Conservation (phyloP, 148 eudicot genomes). For the Salicornia ramosissima region DNA sequence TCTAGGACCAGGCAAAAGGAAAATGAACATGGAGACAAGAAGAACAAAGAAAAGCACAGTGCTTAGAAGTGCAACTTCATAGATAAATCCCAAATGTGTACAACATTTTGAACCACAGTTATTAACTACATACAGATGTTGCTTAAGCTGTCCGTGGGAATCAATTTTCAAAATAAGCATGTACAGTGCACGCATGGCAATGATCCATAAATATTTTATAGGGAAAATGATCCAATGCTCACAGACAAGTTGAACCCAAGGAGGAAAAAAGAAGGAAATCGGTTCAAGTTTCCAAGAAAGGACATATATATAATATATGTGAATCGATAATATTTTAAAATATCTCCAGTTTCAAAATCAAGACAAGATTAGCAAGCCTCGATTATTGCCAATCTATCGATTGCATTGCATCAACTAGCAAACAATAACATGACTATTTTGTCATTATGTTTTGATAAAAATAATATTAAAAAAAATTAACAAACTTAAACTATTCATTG, state of each 20-base stretch:
- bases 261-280: neutral
- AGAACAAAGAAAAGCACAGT: constrained; percentile 14
- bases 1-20: constrained; percentile 22
- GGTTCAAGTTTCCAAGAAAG: constrained; percentile 17
- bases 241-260: constrained; percentile 2
- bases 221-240: constrained; percentile 3
- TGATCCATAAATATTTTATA: neutral
- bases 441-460: too few species aligned
- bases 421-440: constrained; percentile 5
- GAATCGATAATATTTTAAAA: neutral
- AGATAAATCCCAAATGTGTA: neutral
- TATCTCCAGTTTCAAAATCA: constrained; percentile 1
- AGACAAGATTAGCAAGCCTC: constrained; percentile 17
- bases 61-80: neutral
- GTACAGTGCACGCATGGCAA: constrained; percentile 22
- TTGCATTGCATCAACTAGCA: constrained; percentile 13
- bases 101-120: constrained; percentile 1
- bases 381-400: constrained; percentile 6
- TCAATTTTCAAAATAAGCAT: constrained; percentile 7
- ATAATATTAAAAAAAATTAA: too few species aligned
- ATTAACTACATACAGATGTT: neutral
- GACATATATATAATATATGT: neutral
- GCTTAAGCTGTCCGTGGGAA: neutral
- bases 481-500: too few species aligned
- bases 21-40: constrained; percentile 29